These are phyloP conservation scores for Lactifluus rugatus DNA, from an alignment of 768 basidiomycete species.

Conservation along the genomic window DNA sequence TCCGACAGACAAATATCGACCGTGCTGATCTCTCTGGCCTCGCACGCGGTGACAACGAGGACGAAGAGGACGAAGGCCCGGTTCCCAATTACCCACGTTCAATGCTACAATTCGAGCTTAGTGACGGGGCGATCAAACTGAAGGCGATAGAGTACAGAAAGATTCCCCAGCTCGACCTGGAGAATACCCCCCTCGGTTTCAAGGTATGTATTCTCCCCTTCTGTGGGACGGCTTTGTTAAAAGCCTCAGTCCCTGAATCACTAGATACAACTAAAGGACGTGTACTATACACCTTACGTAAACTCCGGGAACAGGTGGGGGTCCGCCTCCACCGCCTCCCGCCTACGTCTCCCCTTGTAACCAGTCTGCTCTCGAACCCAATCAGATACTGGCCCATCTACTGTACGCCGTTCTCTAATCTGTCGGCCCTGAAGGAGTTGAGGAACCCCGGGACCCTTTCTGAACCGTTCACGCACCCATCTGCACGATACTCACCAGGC, in stretches of 20 bases:
- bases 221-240: not conserved
- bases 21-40: slow-evolving; percentile 41
- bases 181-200: slow-evolving; percentile 68
- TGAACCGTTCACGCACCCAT: no score
- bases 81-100: slow-evolving; percentile 75
- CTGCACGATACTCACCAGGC: no score
- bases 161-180: slow-evolving; percentile 57
- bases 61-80: slow-evolving; percentile 56
- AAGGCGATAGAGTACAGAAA: slow-evolving; percentile 71
- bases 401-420: no score
- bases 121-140: slow-evolving; percentile 62
- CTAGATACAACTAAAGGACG: slow-evolving; percentile 65
- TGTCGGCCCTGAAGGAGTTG: no score
- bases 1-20: slow-evolving; percentile 51
- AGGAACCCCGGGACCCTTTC: no score
- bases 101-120: slow-evolving; percentile 67
- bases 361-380: no score
- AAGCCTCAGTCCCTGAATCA: not conserved
- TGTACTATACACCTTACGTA: no score
- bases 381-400: no score
- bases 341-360: no score
- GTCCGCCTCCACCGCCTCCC: no score
- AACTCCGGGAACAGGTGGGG: no score
- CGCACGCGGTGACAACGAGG: slow-evolving; percentile 41
- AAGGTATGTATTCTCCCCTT: slow-evolving; percentile 43